Evolutionary conservation across 2,329 filamentous ascomycete species (phyloP).

Genomic region (Pestalotiopsis sp.): DNA sequence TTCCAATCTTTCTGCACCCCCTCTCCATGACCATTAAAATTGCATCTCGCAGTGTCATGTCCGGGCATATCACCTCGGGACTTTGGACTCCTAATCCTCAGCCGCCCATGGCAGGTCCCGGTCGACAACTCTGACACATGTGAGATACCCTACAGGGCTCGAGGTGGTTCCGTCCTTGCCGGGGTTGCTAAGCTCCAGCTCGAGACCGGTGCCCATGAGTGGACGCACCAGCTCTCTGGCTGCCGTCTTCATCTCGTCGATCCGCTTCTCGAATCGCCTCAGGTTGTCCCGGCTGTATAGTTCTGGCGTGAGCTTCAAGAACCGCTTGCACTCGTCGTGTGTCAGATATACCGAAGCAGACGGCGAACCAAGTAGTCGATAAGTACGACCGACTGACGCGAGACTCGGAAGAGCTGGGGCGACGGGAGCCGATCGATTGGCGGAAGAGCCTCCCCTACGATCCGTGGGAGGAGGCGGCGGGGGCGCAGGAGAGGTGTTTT

Average conservation of each 20-base stretch:
- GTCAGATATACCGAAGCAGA: slow-evolving; percentile 67
- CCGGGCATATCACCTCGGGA: not conserved
- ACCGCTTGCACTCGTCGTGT: slow-evolving; percentile 88
- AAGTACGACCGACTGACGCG: slow-evolving; percentile 70
- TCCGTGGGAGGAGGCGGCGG: slow-evolving; percentile 19
- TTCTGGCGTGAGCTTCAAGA: slow-evolving; percentile 81
- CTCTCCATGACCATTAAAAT: not conserved
- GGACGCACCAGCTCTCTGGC: slow-evolving; percentile 83
- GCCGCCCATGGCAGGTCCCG: slow-evolving; percentile 34
- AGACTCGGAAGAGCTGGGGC: slow-evolving; percentile 44
- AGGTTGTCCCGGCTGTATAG: slow-evolving; percentile 87
- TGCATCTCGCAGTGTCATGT: not conserved
- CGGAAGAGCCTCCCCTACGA: slow-evolving; percentile 21
- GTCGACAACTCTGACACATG: slow-evolving; percentile 26
- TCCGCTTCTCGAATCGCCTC: slow-evolving; percentile 79
- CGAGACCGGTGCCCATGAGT: slow-evolving; percentile 81
- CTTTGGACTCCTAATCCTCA: slow-evolving; percentile 22
- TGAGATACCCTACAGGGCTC: slow-evolving; percentile 10
- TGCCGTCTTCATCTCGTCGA: slow-evolving; percentile 86
- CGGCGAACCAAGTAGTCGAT: slow-evolving; percentile 72
- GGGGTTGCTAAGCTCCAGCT: slow-evolving; percentile 66
- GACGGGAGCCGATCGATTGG: slow-evolving; percentile 34
- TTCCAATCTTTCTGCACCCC: not conserved
- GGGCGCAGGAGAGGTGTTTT: slow-evolving; percentile 76
- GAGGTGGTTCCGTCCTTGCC: slow-evolving; percentile 35